Evolutionary conservation across 345 rosid species (phyloP).

Genomic region (Psidium friedrichsthalianum): DNA sequence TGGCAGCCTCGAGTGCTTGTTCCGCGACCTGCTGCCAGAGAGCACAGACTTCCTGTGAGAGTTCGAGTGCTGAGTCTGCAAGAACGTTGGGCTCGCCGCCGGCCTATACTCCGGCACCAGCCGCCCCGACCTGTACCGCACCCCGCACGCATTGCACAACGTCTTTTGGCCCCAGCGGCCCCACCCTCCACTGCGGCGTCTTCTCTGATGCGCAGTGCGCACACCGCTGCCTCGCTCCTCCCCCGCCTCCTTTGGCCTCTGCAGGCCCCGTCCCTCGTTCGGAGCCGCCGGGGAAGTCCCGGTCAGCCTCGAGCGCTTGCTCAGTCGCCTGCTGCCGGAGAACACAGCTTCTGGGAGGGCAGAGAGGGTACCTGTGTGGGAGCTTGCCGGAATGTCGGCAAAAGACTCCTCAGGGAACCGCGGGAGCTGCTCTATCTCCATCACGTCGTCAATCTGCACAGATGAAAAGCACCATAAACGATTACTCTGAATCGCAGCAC

Average conservation of each 20-base stretch:
- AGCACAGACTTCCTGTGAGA: neutral
- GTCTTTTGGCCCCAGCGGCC: neutral
- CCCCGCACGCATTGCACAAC: neutral
- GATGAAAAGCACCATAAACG: neutral
- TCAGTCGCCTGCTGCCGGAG: conserved; percentile 13
- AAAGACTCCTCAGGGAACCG: conserved; percentile 39
- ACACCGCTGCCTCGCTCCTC: neutral
- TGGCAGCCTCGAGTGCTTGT: neutral
- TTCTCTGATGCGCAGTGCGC: neutral
- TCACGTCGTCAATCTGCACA: conserved; percentile 51
- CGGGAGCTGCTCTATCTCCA: conserved; percentile 71
- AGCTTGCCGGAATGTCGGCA: neutral
- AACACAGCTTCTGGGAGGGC: conserved; percentile 14
- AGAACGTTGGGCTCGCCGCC: neutral
- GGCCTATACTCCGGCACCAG: neutral
- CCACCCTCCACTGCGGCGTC: neutral
- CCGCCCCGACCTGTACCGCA: neutral
- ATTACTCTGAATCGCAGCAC: neutral
- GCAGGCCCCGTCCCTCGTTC: neutral
- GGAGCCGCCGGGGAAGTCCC: neutral
- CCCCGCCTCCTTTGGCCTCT: neutral
- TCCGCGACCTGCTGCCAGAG: neutral
- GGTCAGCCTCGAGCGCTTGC: conserved; percentile 34
- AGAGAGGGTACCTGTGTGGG: conserved; percentile 11
- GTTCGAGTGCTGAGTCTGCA: neutral